Evolutionary conservation across 2,329 filamentous ascomycete genomes (phyloP), one percentile per base, ranked within the genome.

Genomic region (Claviceps sp.): DNA sequence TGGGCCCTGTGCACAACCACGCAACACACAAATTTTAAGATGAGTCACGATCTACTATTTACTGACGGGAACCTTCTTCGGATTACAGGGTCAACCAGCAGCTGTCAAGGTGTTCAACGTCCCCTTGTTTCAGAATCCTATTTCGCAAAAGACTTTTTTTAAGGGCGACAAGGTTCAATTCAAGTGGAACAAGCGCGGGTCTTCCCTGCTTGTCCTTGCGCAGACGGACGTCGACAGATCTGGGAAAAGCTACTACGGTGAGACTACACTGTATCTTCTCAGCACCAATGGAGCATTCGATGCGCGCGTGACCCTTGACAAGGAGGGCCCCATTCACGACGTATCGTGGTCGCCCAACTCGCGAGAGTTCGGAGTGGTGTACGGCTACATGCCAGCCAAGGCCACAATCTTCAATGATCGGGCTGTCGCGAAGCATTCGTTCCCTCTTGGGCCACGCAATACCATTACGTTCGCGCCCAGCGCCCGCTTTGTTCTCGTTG

Each of bases 301-400:
- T 69, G 93, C 91, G 54, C 84, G 93, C 60, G 84, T 98, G 59
- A 81, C 86, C 57, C 76, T 96, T 49, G 93, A 98, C 70, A 97
- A 97, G 73, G 91, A 97, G 66, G 93, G 93, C 0, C 93, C 93
- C 5, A 96, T 97, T 61, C 91, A 97, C 68, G 93, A 98, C 65
- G 91, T 98, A 44, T 82, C 87, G n/a, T 98, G 93, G 93, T 96
- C 89, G 46, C 90, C 93, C 47, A 97, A 93, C 70, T 94, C 89
- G 61, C 94, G 89, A 73, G 91, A 97, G 69, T 98, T 98, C 64
- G 91, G 89, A 64, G 93, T 98, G 37, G 84, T 96, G 16, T 98
- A 98, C 66, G 93, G 93, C 56, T 97, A 88, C 70, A 97, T 96
- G 89, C 93, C 93, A n/a, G 88, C 93, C 52, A 97, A 97, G 77